Percentiles rank a stretch among this genome's conserved stretches.
phyloP scores from a whole-genome alignment of 2,329 filamentous ascomycete genomes.

The Celoporthe dispersa region DNA sequence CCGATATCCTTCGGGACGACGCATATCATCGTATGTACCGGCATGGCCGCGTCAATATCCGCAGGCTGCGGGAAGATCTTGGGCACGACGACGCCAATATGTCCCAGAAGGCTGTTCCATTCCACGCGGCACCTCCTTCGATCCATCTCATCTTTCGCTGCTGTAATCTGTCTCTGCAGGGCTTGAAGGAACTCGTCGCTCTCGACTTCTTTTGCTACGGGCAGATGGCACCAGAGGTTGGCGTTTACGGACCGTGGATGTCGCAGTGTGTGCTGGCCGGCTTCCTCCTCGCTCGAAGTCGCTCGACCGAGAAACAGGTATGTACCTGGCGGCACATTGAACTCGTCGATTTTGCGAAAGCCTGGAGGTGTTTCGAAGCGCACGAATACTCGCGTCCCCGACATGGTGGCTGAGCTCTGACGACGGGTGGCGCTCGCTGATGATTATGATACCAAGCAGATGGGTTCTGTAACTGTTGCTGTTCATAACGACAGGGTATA shows the following conservation, averaged over 20 bases:
- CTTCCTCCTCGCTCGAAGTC: neutral
- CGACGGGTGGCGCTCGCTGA: neutral
- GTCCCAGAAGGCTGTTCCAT: neutral
- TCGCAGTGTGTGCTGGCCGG: neutral
- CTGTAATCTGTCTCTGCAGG: neutral
- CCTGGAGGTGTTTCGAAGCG: neutral
- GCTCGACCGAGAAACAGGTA: neutral
- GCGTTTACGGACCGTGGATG: neutral
- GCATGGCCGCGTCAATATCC: neutral
- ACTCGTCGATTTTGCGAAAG: neutral
- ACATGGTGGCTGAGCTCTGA: neutral
- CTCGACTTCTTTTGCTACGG: neutral
- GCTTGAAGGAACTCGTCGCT: neutral
- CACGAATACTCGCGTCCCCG: neutral
- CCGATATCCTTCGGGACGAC: neutral
- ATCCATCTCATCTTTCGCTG: neutral
- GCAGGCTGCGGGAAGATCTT: neutral
- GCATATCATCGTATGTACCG: neutral
- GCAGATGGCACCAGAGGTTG: conserved; percentile 1
- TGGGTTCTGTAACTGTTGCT: neutral
- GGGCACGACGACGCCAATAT: neutral
- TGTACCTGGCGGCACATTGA: neutral
- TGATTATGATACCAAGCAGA: neutral
- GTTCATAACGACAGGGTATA: neutral
- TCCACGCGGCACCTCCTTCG: neutral